These are phyloP conservation scores for Panicum miliaceum DNA, from an alignment of 176 grass and related monocot genomes.

Conservation along the genomic window DNA sequence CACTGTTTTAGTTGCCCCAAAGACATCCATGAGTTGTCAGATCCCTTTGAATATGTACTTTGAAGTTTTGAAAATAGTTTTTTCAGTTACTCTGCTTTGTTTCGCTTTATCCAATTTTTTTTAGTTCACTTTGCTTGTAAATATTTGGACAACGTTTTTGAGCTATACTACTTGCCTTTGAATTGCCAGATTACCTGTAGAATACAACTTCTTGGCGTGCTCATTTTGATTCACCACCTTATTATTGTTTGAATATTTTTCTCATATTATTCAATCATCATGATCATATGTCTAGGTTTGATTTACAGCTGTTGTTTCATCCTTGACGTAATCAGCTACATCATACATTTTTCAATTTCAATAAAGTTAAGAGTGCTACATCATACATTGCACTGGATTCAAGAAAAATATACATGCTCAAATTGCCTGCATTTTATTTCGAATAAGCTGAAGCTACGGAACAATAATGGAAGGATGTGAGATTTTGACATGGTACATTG, in stretches of 20 bases:
- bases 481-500: too few relatives aligned
- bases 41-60: neutral
- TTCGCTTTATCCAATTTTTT: neutral
- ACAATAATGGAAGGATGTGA: too few relatives aligned
- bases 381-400: too few relatives aligned
- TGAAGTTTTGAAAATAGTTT: neutral
- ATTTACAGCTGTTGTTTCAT: neutral
- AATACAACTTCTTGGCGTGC: neutral
- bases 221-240: neutral
- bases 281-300: neutral
- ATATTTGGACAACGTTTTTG: neutral
- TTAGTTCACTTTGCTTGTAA: neutral
- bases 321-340: too few relatives aligned
- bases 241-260: neutral
- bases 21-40: constrained; percentile 9
- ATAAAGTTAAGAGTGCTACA: too few relatives aligned
- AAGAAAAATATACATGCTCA: too few relatives aligned
- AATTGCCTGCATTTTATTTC: too few relatives aligned
- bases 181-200: neutral
- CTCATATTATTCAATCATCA: too few relatives aligned
- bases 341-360: too few relatives aligned
- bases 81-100: neutral
- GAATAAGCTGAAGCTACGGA: too few relatives aligned
- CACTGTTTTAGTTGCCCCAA: neutral
- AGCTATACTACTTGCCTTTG: neutral